Conservation (phyloP, 139 green algal species). For the Tetradesmus lagerheimii region DNA sequence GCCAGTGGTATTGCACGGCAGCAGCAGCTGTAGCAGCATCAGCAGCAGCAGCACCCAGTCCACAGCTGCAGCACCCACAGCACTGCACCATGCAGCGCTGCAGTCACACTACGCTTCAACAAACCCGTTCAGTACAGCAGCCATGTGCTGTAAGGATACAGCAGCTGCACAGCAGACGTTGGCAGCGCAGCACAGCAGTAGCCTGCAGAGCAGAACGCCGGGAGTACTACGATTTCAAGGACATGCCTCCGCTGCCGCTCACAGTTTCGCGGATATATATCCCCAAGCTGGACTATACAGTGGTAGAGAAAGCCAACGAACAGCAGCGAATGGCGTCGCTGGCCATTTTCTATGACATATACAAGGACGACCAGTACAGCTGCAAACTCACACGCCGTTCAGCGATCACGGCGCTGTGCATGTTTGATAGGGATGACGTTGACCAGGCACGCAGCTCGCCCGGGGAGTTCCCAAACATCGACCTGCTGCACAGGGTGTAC, state of each 20-base stretch:
- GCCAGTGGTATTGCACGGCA: neutral
- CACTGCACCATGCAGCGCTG: neutral
- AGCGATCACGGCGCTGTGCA: conserved; percentile 71
- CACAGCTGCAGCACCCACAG: neutral
- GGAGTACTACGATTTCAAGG: conserved; percentile 74
- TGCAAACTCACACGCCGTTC: conserved; percentile 51
- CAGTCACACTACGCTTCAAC: neutral
- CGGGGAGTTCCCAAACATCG: conserved; percentile 70
- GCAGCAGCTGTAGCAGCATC: conserved; percentile 18
- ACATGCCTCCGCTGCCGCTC: conserved; percentile 68
- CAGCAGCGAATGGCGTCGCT: conserved; percentile 60
- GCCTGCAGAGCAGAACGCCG: conserved; percentile 35
- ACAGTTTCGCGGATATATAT: conserved; percentile 61
- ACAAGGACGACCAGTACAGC: conserved; percentile 71
- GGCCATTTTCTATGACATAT: conserved; percentile 76
- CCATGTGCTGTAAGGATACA: neutral
- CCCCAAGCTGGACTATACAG: conserved; percentile 62
- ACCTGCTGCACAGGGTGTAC: conserved; percentile 69
- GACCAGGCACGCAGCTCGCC: conserved; percentile 48
- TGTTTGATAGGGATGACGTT: conserved; percentile 73
- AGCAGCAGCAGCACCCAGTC: neutral
- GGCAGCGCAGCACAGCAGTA: neutral
- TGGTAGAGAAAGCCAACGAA: conserved; percentile 53
- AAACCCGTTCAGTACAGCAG: neutral
- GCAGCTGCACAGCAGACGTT: neutral